Evolutionary conservation across 345 rosid species (phyloP).

Genomic region (Boechera stricta): DNA sequence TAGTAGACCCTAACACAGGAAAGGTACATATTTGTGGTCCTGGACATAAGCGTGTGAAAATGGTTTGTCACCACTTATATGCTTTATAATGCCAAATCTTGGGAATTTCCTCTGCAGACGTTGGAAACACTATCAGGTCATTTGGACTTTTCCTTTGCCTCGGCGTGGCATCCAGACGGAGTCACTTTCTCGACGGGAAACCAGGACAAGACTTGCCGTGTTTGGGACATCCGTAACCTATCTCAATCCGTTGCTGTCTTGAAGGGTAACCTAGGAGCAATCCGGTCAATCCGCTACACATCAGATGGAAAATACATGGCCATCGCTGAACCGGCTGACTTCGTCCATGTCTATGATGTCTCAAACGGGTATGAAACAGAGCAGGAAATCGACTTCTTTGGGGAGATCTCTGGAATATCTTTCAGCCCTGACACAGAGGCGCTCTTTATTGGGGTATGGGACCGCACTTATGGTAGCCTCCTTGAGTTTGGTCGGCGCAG

Average conservation of each 20-base stretch:
- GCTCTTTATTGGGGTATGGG: constrained; percentile 83
- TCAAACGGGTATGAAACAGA: constrained; percentile 63
- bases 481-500: constrained; percentile 69
- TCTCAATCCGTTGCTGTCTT: constrained; percentile 64
- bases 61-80: constrained; percentile 2
- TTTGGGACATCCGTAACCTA: constrained; percentile 77
- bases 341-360: constrained; percentile 74
- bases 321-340: constrained; percentile 85
- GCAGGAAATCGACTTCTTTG: constrained; percentile 85
- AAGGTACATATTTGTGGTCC: constrained; percentile 50
- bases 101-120: constrained; percentile 50
- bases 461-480: constrained; percentile 86
- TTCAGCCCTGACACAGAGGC: constrained; percentile 84
- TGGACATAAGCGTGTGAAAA: constrained; percentile 9
- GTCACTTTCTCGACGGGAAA: constrained; percentile 77
- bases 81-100: constrained; percentile 20
- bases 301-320: constrained; percentile 81
- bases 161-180: constrained; percentile 87
- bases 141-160: constrained; percentile 80
- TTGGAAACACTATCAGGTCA: constrained; percentile 61
- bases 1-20: constrained; percentile 74
- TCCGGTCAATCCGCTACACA: constrained; percentile 72
- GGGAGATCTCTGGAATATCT: constrained; percentile 85
- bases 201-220: constrained; percentile 85
- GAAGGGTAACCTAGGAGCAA: constrained; percentile 83